Evolutionary conservation across 177 flowering plant genomes (phyloP).

Genomic region (Vitis hybrid): DNA sequence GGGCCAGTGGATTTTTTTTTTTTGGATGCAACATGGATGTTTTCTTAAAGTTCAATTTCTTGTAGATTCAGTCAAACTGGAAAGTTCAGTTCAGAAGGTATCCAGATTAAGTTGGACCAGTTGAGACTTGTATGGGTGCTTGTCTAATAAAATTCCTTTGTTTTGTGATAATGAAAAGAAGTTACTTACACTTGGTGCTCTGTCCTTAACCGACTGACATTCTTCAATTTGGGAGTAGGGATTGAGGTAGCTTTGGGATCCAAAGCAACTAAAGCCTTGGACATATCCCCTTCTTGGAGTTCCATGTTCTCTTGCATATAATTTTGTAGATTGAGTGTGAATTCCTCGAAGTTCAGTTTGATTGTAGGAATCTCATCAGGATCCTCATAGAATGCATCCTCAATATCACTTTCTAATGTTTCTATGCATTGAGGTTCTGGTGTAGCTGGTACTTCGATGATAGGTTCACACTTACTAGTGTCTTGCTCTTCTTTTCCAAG

Average conservation of each 20-base stretch:
- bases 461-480: slow-evolving; percentile 38
- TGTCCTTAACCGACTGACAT: slow-evolving; percentile 45
- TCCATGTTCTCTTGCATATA: slow-evolving; percentile 35
- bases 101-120: too few relatives aligned
- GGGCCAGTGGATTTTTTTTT: too few relatives aligned
- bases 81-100: too few relatives aligned
- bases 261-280: slow-evolving; percentile 45
- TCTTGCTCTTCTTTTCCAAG: slow-evolving; percentile 7
- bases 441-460: slow-evolving; percentile 46
- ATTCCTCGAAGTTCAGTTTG: slow-evolving; percentile 32
- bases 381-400: slow-evolving; percentile 36
- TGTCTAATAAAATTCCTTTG: neutral
- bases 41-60: too few relatives aligned
- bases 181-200: slow-evolving; percentile 60
- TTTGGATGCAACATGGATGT: too few relatives aligned
- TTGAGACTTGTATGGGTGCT: too few relatives aligned
- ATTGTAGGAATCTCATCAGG: slow-evolving; percentile 50
- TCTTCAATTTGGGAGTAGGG: slow-evolving; percentile 45
- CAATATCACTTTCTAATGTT: slow-evolving; percentile 37
- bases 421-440: slow-evolving; percentile 38
- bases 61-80: too few relatives aligned
- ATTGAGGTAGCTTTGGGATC: slow-evolving; percentile 34
- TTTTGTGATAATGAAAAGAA: slow-evolving; percentile 11
- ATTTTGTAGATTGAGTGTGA: slow-evolving; percentile 29
- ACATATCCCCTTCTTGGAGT: slow-evolving; percentile 36